These are phyloP conservation scores for Trichosporon faecale DNA, from an alignment of 1,284 basidiomycete genomes.

Conservation along the genomic window DNA sequence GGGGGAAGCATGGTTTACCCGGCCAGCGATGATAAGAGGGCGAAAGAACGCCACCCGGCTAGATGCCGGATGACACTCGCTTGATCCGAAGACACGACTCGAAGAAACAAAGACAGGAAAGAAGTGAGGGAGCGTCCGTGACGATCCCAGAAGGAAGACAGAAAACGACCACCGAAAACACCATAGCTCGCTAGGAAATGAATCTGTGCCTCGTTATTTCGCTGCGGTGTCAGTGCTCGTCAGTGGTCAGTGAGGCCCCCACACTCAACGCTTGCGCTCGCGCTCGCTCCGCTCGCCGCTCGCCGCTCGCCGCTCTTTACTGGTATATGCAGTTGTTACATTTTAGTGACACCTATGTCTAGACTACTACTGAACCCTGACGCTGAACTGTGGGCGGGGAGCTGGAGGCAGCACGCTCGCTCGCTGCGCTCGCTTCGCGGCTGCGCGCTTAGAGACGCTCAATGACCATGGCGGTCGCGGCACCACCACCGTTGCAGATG, in stretches of 20 bases:
- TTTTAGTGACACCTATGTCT: slow-evolving; percentile 8
- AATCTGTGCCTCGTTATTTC: neutral
- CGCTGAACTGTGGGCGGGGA: no score
- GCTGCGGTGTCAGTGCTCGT: neutral
- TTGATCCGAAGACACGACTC: neutral
- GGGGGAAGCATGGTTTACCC: neutral
- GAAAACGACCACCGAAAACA: neutral
- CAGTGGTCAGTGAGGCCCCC: neutral
- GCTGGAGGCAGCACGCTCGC: neutral
- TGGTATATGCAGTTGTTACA: neutral
- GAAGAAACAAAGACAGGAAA: neutral
- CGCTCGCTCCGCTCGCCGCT: neutral
- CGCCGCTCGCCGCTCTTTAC: neutral
- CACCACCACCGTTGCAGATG: slow-evolving; percentile 97
- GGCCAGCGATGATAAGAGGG: neutral
- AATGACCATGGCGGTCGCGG: slow-evolving; percentile 83
- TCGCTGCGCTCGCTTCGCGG: neutral
- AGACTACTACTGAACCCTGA: slow-evolving; percentile 4
- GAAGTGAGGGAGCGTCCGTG: neutral
- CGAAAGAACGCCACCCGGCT: neutral
- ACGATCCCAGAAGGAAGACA: neutral
- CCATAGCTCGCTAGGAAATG: neutral
- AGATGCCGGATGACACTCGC: neutral
- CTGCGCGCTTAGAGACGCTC: slow-evolving; percentile 66
- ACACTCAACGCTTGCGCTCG: neutral